Base-by-base conservation (phyloP, 352 stramenopile species). In the Phytophthora sp. region DNA sequence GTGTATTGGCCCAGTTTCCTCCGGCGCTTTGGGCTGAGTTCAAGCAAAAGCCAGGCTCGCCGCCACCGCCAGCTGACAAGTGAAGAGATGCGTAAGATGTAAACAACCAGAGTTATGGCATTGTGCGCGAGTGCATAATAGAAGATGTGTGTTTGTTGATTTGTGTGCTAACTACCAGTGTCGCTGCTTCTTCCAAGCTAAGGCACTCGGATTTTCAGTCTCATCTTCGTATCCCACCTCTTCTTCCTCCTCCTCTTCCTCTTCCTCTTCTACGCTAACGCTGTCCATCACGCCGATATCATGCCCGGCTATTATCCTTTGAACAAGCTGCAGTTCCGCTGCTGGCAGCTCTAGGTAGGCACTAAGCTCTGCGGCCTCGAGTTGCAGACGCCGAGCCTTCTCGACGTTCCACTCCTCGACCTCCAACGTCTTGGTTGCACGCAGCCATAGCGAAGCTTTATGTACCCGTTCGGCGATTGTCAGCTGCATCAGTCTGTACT, bases 401-500 rank as follows among this genome's bases (percentile, higher is more conserved):
- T 84, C 79, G 4, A 86, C 44, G 66, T 92, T 87, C 77, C 79
- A 89, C 53, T 88, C 71, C 37, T 95, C 82, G 0, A 76, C 72
- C 45, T 92, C 80, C 6, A 95, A 56, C 24, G 61, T 60, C 61
- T 92, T 92, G 3, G 82, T 69, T 6, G 87, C 71, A 49, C 80
- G 77, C 26, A 95, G 50, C 86, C 86, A 95, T 28, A 61, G 51
- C 1, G 66, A 57, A n/a, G 84, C 86, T 8, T 87, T 86, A 20
- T 66, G 45, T 26, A 95, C 80, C 12, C 81, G 82, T 5, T 89
- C 80, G 31, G 79, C 76, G 17, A 95, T 89, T 11, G 84, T 90
- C 41, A 77, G 38, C 48, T 92, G 86, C 66, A 95, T 90, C 10
- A 85, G 69, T 5, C 69, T 61, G 57, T 90, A 92, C 63, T 93